phyloP scores from a whole-genome alignment of 2,329 filamentous ascomycete genomes.

The Scytalidium sp. region DNA sequence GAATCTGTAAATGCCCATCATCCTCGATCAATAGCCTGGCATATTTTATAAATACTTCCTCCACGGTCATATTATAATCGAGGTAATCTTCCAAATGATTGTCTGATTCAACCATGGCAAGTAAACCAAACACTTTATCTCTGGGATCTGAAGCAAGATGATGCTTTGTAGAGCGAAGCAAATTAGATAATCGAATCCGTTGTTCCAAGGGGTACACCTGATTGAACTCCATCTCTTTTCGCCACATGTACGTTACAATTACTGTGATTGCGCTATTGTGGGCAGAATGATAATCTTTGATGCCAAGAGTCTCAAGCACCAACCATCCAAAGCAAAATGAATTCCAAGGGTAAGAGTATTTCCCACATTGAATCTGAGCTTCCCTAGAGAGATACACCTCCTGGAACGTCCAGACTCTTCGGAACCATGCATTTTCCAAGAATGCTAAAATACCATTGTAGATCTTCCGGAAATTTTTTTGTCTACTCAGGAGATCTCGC shows the following conservation, averaged over 20 bases:
- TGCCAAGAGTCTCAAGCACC: background rate
- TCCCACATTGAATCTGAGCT: background rate
- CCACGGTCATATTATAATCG: background rate
- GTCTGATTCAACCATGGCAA: background rate
- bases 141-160: background rate
- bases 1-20: background rate
- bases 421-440: slow-evolving; percentile 24
- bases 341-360: background rate
- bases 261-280: background rate
- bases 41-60: background rate
- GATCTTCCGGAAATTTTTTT: background rate
- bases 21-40: background rate
- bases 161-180: background rate
- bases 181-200: background rate
- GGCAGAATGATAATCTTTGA: background rate
- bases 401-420: slow-evolving; percentile 18
- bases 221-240: background rate
- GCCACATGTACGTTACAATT: background rate
- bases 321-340: background rate
- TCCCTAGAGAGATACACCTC: background rate
- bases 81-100: background rate
- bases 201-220: background rate
- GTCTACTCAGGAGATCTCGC: background rate
- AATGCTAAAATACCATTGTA: background rate
- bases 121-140: background rate